phyloP scores from a whole-genome alignment of 2,329 filamentous ascomycete genomes.

The Botrytis tulipae region DNA sequence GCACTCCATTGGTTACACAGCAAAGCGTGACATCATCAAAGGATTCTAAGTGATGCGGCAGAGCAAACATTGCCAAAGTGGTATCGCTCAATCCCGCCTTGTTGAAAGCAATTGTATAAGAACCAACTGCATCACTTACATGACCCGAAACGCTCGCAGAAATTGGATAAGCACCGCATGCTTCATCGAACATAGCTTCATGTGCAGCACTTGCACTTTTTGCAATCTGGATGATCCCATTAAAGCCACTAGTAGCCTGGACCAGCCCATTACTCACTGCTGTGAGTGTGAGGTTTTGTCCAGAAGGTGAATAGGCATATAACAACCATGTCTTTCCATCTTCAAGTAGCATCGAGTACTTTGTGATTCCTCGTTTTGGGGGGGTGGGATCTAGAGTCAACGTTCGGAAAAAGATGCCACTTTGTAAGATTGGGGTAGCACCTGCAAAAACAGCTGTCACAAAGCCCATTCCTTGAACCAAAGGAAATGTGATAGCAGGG shows the following conservation, averaged over 20 bases:
- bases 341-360: conserved; percentile 71
- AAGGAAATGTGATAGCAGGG: conserved; percentile 69
- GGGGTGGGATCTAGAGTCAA: conserved; percentile 58
- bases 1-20: background rate
- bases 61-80: conserved; percentile 76
- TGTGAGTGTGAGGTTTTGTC: conserved; percentile 63
- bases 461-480: conserved; percentile 88
- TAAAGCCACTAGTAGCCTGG: conserved; percentile 65
- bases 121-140: conserved; percentile 57
- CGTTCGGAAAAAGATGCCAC: conserved; percentile 69
- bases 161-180: conserved; percentile 72
- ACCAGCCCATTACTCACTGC: conserved; percentile 65
- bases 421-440: conserved; percentile 69
- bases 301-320: conserved; percentile 65
- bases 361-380: conserved; percentile 64
- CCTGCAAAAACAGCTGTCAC: conserved; percentile 75
- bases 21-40: conserved; percentile 54
- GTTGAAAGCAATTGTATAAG: conserved; percentile 71
- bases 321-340: conserved; percentile 76
- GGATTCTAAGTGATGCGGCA: conserved; percentile 81
- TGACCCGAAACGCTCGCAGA: conserved; percentile 63
- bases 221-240: conserved; percentile 77
- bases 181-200: conserved; percentile 70
- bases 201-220: conserved; percentile 54
- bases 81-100: conserved; percentile 63